A percentile compares a stretch with the other conserved stretches of the same genome.
Evolutionary conservation across 2,329 filamentous ascomycete species (phyloP).

Genomic region (Colletotrichum noveboracense): DNA sequence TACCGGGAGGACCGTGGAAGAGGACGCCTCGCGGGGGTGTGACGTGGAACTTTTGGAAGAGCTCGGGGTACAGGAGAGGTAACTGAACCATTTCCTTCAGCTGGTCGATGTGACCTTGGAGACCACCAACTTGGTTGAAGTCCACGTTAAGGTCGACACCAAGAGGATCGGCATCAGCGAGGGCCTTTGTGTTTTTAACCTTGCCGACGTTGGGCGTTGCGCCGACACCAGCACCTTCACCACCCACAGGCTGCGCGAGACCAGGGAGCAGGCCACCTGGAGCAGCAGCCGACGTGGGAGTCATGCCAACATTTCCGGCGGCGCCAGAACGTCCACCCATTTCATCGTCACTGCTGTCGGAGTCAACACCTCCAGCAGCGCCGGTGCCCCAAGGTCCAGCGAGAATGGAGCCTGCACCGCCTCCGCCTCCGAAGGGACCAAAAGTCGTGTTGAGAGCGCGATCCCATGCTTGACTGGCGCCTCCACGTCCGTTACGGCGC

Average conservation of each 20-base stretch:
- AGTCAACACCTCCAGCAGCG: constrained; percentile 81
- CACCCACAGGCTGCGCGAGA: constrained; percentile 36
- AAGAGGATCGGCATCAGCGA: constrained; percentile 92
- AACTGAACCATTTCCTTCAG: constrained; percentile 98
- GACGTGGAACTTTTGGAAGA: constrained; percentile 90
- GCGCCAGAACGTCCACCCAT: constrained; percentile 65
- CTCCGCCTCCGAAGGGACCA: constrained; percentile 86
- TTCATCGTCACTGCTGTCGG: constrained; percentile 97
- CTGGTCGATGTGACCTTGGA: constrained; percentile 94
- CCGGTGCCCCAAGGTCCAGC: constrained; percentile 77
- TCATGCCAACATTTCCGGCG: constrained; percentile 63
- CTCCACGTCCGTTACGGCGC: constrained; percentile 67
- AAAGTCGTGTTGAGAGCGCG: constrained; percentile 87
- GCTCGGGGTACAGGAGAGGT: constrained; percentile 91
- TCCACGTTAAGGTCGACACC: constrained; percentile 92
- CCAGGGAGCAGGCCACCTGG: constrained; percentile 49
- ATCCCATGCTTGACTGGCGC: constrained; percentile 69
- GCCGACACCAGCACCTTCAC: constrained; percentile 37
- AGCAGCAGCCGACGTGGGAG: constrained; percentile 55
- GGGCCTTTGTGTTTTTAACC: constrained; percentile 87
- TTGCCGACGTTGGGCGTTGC: constrained; percentile 84
- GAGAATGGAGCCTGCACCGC: constrained; percentile 74
- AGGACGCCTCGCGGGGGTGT: constrained; percentile 93
- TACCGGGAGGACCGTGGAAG: constrained; percentile 96
- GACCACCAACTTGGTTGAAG: constrained; percentile 91